phyloP scores from a whole-genome alignment of 768 basidiomycete genomes.

The Mycena belliarum region DNA sequence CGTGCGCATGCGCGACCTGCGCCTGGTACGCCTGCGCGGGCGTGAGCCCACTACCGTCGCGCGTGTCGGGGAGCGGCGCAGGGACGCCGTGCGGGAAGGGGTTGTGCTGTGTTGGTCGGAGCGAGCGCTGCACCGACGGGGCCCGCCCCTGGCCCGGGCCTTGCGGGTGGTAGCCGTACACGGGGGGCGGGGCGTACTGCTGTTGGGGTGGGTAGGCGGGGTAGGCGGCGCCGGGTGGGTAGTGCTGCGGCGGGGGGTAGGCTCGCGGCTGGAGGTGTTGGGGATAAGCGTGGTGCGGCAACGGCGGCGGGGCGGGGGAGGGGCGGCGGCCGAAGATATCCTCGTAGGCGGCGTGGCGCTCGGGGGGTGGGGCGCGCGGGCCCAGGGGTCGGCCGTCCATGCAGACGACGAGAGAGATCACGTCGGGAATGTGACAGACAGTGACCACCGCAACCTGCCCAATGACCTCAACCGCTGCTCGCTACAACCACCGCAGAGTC shows the following conservation, averaged over 20 bases:
- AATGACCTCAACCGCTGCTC: too few relatives aligned
- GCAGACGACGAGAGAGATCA: neutral
- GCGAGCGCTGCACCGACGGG: conserved; percentile 25
- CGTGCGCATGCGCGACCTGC: conserved; percentile 58
- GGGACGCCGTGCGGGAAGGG: conserved; percentile 27
- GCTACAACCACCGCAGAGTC: too few relatives aligned
- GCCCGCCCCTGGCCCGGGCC: conserved; percentile 33
- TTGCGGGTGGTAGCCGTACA: conserved; percentile 28
- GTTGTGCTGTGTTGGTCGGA: too few relatives aligned
- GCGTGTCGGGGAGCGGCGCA: conserved; percentile 37
- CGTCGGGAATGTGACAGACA: too few relatives aligned
- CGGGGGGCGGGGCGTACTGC: conserved; percentile 28
- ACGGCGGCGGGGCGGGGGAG: conserved; percentile 33
- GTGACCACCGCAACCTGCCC: too few relatives aligned
- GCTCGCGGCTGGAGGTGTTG: too few relatives aligned
- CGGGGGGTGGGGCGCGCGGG: conserved; percentile 43
- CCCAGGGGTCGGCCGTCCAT: conserved; percentile 13
- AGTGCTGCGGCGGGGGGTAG: conserved; percentile 44
- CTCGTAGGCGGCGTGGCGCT: conserved; percentile 81
- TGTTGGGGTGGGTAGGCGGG: conserved; percentile 32
- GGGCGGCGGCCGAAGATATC: conserved; percentile 81
- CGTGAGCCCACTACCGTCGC: conserved; percentile 57
- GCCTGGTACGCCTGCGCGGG: conserved; percentile 83
- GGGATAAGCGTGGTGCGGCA: too few relatives aligned
- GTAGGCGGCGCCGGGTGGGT: conserved; percentile 28